Percentiles rank a stretch among this genome's conserved stretches.
phyloP scores from a whole-genome alignment of 2,329 filamentous ascomycete species.

The Aspergillus pseudoterreus region DNA sequence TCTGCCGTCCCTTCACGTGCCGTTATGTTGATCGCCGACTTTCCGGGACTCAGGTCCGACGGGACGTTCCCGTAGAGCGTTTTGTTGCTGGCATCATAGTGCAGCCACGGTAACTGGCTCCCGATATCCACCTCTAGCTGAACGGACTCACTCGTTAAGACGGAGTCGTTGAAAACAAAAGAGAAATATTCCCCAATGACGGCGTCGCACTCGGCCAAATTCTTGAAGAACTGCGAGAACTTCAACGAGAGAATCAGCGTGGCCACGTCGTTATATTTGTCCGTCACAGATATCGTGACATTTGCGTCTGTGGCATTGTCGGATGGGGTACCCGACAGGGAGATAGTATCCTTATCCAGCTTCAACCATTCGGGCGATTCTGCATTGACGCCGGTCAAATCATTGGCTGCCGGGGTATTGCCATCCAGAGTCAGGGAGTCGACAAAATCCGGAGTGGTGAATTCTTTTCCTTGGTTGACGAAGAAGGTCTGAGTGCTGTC shows the following conservation, averaged over 20 bases:
- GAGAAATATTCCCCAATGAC: slow-evolving; percentile 49
- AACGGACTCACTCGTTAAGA: slow-evolving; percentile 40
- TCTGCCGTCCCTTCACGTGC: slow-evolving; percentile 37
- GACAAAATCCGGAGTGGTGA: slow-evolving; percentile 54
- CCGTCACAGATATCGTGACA: slow-evolving; percentile 58
- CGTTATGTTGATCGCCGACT: slow-evolving; percentile 42
- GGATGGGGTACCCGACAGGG: slow-evolving; percentile 63
- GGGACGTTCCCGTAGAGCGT: slow-evolving; percentile 51
- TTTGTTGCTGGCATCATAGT: slow-evolving; percentile 44
- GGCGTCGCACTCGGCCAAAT: slow-evolving; percentile 45
- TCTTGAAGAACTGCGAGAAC: slow-evolving; percentile 42
- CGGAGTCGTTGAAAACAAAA: slow-evolving; percentile 44
- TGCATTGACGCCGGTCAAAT: slow-evolving; percentile 52
- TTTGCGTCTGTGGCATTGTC: slow-evolving; percentile 57
- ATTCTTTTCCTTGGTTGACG: slow-evolving; percentile 49
- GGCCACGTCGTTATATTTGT: slow-evolving; percentile 58
- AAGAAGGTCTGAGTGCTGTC: slow-evolving; percentile 56
- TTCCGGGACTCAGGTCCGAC: slow-evolving; percentile 32
- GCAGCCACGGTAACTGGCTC: slow-evolving; percentile 45
- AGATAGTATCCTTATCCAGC: slow-evolving; percentile 60
- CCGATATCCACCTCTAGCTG: slow-evolving; percentile 44
- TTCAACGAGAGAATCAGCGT: slow-evolving; percentile 53
- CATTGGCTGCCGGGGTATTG: slow-evolving; percentile 44
- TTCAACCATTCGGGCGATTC: slow-evolving; percentile 66
- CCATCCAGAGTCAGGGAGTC: slow-evolving; percentile 58